These are phyloP conservation scores for Hyaloscypha hepaticicola DNA, from an alignment of 495 filamentous ascomycete genomes.

Conservation along the genomic window DNA sequence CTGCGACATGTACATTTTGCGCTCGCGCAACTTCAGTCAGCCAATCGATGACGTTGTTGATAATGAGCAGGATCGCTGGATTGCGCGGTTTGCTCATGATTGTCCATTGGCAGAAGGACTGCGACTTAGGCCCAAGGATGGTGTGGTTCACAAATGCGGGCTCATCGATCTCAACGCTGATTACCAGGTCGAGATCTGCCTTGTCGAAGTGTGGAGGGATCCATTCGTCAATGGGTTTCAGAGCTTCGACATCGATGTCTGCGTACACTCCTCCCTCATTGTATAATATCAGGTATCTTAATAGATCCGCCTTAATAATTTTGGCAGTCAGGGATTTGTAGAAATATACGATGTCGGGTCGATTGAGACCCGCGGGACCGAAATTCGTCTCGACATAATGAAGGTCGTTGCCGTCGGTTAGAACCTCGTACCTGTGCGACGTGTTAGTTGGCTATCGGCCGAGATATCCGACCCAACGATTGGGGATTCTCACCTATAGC, in stretches of 20 bases:
- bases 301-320: constrained; percentile 56
- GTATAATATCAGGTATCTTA: constrained; percentile 54
- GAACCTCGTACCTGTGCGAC: constrained; percentile 58
- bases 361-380: constrained; percentile 56
- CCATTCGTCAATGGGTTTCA: constrained; percentile 45
- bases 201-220: constrained; percentile 42
- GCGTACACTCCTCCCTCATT: constrained; percentile 51
- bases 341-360: constrained; percentile 57
- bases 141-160: constrained; percentile 58
- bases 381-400: constrained; percentile 59
- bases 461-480: constrained; percentile 37
- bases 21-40: constrained; percentile 52
- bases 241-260: constrained; percentile 50
- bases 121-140: constrained; percentile 61
- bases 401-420: constrained; percentile 60
- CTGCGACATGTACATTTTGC: constrained; percentile 51
- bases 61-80: constrained; percentile 59
- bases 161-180: constrained; percentile 66
- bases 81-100: constrained; percentile 61
- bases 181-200: constrained; percentile 56
- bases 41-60: constrained; percentile 61
- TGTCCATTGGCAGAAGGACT: constrained; percentile 69
- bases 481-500: constrained; percentile 26
- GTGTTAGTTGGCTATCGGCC: not conserved
- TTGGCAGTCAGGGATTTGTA: constrained; percentile 55